Evolutionary conservation across 2,329 filamentous ascomycete genomes (phyloP).

Genomic region (Setomelanomma holmii): DNA sequence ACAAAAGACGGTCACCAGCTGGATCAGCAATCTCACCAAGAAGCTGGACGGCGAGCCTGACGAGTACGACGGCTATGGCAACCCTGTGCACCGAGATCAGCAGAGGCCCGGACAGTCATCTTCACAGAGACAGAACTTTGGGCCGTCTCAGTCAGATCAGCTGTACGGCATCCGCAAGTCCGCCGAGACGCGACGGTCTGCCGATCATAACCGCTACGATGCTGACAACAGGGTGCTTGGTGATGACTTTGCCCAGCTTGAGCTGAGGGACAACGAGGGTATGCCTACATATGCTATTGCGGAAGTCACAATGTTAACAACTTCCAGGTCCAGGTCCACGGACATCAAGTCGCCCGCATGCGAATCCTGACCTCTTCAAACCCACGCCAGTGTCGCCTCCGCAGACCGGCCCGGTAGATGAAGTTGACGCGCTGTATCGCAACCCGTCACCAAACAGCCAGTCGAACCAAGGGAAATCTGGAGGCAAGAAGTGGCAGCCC

Average conservation of each 20-base stretch:
- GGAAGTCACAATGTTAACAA: background rate
- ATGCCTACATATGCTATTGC: constrained; percentile 1
- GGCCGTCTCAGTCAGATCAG: constrained; percentile 50
- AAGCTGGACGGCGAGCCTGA: constrained; percentile 88
- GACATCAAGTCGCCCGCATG: constrained; percentile 68
- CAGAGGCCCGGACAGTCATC: constrained; percentile 18
- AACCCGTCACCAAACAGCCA: constrained; percentile 46
- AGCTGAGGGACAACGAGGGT: constrained; percentile 69
- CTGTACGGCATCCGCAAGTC: constrained; percentile 50
- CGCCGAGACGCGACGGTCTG: constrained; percentile 67
- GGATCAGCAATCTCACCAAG: constrained; percentile 92
- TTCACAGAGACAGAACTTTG: constrained; percentile 48
- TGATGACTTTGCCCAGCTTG: constrained; percentile 80
- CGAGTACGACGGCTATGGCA: constrained; percentile 63
- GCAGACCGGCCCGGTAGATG: constrained; percentile 72
- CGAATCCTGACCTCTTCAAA: constrained; percentile 84
- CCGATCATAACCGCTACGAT: constrained; percentile 91
- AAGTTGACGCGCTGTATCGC: constrained; percentile 78
- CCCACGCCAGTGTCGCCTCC: constrained; percentile 62
- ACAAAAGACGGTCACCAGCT: constrained; percentile 88
- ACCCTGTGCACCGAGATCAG: constrained; percentile 29
- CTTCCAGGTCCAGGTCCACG: constrained; percentile 57
- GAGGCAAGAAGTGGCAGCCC: constrained; percentile 97
- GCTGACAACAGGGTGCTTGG: constrained; percentile 89
- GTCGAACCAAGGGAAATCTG: constrained; percentile 42